Percentiles rank a stretch among this genome's conserved stretches.
phyloP scores from a whole-genome alignment of 306 rosid species.

The Inga oerstediana region DNA sequence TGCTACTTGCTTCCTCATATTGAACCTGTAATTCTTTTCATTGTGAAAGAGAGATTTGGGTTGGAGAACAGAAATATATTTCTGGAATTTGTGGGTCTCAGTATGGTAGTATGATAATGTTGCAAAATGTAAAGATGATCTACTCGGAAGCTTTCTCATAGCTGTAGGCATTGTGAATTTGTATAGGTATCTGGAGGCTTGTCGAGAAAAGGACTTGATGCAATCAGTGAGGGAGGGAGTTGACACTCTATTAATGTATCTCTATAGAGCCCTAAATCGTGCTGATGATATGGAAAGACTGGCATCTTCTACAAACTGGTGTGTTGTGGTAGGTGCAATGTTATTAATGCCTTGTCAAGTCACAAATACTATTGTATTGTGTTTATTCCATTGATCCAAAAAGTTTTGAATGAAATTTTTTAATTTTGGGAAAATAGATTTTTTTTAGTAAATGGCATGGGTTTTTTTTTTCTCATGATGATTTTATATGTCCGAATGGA shows the following conservation, averaged over 20 bases:
- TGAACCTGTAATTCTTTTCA: background rate
- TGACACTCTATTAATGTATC: slow-evolving; percentile 89
- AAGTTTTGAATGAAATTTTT: slow-evolving; percentile 25
- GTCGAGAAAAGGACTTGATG: slow-evolving; percentile 60
- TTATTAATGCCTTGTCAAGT: slow-evolving; percentile 27
- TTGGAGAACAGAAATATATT: slow-evolving; percentile 24
- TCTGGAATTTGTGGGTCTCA: slow-evolving; percentile 17
- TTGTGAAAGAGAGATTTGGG: slow-evolving; percentile 3
- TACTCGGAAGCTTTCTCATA: slow-evolving; percentile 3
- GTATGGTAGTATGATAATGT: background rate
- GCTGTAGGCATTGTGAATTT: slow-evolving; percentile 17
- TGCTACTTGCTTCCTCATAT: background rate
- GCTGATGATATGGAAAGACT: slow-evolving; percentile 84
- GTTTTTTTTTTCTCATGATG: background rate
- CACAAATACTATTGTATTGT: background rate
- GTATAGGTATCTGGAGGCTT: slow-evolving; percentile 83
- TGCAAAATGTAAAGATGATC: slow-evolving; percentile 6
- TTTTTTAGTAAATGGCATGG: background rate
- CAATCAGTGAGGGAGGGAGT: slow-evolving; percentile 83
- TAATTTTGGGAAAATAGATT: slow-evolving; percentile 14
- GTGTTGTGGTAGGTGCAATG: slow-evolving; percentile 78
- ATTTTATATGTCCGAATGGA: background rate
- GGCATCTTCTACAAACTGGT: slow-evolving; percentile 85
- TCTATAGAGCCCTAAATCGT: slow-evolving; percentile 84
- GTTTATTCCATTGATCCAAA: slow-evolving; percentile 26